phyloP scores from a whole-genome alignment of 139 green algal species.

The Chlorella sp. region DNA sequence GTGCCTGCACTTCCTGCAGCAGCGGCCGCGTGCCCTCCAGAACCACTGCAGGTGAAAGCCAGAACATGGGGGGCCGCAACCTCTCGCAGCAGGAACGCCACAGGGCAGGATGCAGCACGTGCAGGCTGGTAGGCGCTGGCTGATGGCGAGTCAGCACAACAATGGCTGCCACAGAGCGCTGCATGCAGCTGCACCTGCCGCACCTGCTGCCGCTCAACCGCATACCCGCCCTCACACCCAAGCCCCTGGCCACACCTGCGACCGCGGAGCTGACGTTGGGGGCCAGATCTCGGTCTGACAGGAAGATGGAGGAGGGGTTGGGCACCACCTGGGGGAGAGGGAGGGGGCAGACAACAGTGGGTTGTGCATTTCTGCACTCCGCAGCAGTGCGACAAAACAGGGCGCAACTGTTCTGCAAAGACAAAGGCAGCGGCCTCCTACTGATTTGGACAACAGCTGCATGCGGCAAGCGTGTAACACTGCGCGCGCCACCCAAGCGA shows the following conservation, averaged over 20 bases:
- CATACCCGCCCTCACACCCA: neutral
- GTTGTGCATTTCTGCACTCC: too few species aligned
- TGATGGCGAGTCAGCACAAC: neutral
- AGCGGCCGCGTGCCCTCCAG: slow-evolving; percentile 85
- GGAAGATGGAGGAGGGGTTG: slow-evolving; percentile 78
- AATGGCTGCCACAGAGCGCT: too few species aligned
- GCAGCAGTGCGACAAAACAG: too few species aligned
- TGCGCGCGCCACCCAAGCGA: too few species aligned
- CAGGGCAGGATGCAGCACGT: neutral
- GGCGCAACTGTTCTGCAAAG: too few species aligned
- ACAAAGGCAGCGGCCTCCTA: too few species aligned
- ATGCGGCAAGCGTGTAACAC: too few species aligned
- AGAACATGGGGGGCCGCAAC: too few species aligned
- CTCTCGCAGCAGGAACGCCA: too few species aligned
- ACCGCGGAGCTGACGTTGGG: slow-evolving; percentile 6
- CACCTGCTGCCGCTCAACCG: neutral
- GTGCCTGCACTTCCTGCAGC: slow-evolving; percentile 90
- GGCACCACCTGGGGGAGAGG: slow-evolving; percentile 48
- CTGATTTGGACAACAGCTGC: too few species aligned
- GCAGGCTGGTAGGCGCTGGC: neutral
- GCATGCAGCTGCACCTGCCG: neutral
- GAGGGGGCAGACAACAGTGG: too few species aligned
- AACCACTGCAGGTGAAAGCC: slow-evolving; percentile 78
- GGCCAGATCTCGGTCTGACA: slow-evolving; percentile 52
- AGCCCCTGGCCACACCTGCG: neutral